phyloP scores from a whole-genome alignment of 306 rosid species.

The Quercus mongolica region DNA sequence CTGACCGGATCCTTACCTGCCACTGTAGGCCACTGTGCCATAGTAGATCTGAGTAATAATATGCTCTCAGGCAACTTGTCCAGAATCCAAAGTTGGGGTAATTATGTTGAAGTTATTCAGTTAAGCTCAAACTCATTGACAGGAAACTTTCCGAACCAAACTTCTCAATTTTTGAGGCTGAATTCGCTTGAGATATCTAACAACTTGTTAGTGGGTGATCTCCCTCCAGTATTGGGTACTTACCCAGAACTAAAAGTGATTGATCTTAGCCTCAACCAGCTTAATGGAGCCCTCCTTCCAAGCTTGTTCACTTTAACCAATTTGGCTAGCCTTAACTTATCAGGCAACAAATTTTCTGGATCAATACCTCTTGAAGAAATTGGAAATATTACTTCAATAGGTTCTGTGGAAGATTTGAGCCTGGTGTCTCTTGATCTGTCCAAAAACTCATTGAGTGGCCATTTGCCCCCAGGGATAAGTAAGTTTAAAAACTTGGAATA shows the following conservation, averaged over 20 bases:
- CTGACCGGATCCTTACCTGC: slow-evolving; percentile 71
- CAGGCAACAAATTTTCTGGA: slow-evolving; percentile 62
- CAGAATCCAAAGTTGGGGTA: slow-evolving; percentile 70
- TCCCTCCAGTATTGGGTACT: slow-evolving; percentile 58
- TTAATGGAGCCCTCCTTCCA: slow-evolving; percentile 59
- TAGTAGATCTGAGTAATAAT: slow-evolving; percentile 71
- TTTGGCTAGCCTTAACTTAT: slow-evolving; percentile 57
- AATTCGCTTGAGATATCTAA: slow-evolving; percentile 50
- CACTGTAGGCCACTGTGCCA: slow-evolving; percentile 54
- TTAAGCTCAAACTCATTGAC: slow-evolving; percentile 57
- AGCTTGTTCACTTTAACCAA: slow-evolving; percentile 51
- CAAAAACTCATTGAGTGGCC: slow-evolving; percentile 59
- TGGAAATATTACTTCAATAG: slow-evolving; percentile 14
- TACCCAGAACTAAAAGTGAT: slow-evolving; percentile 61
- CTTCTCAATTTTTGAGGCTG: slow-evolving; percentile 61
- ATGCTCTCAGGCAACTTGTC: slow-evolving; percentile 56
- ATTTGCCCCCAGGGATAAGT: slow-evolving; percentile 44
- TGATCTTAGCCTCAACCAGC: slow-evolving; percentile 65
- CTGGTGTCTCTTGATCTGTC: slow-evolving; percentile 69
- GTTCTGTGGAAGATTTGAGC: slow-evolving; percentile 36
- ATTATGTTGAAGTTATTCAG: slow-evolving; percentile 67
- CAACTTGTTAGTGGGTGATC: slow-evolving; percentile 64
- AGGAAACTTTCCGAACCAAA: slow-evolving; percentile 53
- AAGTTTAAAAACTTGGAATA: slow-evolving; percentile 47
- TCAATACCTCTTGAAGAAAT: slow-evolving; percentile 39